Base-by-base conservation (phyloP, 176 grass and related monocot genomes). In the Juncus effusus region DNA sequence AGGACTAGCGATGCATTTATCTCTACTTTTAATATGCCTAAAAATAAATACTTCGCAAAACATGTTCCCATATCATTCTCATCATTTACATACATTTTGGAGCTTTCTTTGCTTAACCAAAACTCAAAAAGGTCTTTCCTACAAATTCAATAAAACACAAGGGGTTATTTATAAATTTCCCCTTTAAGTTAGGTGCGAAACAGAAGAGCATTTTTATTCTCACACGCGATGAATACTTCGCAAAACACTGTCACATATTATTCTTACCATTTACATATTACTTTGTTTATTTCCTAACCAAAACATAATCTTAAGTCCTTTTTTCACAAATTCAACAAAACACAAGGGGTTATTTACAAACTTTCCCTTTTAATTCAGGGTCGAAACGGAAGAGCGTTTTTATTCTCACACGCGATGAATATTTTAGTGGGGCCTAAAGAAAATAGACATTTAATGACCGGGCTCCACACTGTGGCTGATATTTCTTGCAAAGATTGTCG, bases 371-470 rank as follows among this genome's bases (percentile, higher is more conserved):
- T 69, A 6, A 36, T 64, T 41, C 76, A 90, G 87, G 83, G 87
- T 45, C 82, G 76, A 60, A 77, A 83, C 54, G 79, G 87, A 7
- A 76, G 87, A 11, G 87, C 83, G 4, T 90, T 90, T 65, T 76
- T 90, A 16, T 90, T 90, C 65, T 90, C 87, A 51, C 87, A 90
- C 77, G 87, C 87, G 13, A 90, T 86, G 83, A 90, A 90, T 4
- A 59, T 90, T 66, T 71, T 77, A 15, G 64, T 86, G 14, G 87
- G 87, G 16, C 36, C 60, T 2, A 90, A 90, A 63, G 87, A 90
- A 72, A 83, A 90, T 59, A 72, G 87, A 28, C 76, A 90, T 1
- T 83, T 90, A 36, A 80, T 83, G 73, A 90, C 87, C 4, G 87
- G 87, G 14, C 65, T 82, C 5, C 86, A 89, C 59, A 85, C 82